Conservation (phyloP, 495 filamentous ascomycete genomes). For the Talaromyces wortmannii region DNA sequence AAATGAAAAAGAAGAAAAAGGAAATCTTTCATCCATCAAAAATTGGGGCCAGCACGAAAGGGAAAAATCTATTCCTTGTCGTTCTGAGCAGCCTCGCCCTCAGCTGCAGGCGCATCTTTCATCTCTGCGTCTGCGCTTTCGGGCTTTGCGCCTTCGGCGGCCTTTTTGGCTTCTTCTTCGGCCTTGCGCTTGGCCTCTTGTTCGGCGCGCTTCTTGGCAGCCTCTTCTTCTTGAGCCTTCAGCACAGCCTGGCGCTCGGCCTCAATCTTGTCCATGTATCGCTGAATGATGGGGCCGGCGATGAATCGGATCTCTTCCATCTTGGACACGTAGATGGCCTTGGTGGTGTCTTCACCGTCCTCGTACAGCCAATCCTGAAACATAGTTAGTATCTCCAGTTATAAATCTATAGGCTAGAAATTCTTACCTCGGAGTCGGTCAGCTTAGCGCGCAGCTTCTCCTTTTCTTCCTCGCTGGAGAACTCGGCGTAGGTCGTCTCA, state of each 20-base stretch:
- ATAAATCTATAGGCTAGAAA: slow-evolving; percentile 3
- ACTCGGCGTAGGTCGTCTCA: slow-evolving; percentile 80
- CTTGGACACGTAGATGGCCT: slow-evolving; percentile 88
- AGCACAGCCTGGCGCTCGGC: slow-evolving; percentile 74
- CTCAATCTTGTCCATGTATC: slow-evolving; percentile 91
- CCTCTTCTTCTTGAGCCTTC: slow-evolving; percentile 73
- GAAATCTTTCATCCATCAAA: slow-evolving; percentile 16
- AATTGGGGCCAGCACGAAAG: neutral
- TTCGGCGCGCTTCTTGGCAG: slow-evolving; percentile 72
- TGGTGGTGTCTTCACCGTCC: slow-evolving; percentile 91
- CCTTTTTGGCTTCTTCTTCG: slow-evolving; percentile 46
- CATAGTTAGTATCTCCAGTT: slow-evolving; percentile 3
- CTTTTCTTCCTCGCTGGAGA: slow-evolving; percentile 91
- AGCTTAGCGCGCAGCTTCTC: slow-evolving; percentile 73
- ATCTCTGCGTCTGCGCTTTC: slow-evolving; percentile 47
- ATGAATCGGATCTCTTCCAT: slow-evolving; percentile 91
- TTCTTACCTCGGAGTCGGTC: slow-evolving; percentile 70
- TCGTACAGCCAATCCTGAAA: slow-evolving; percentile 97
- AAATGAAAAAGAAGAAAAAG: neutral
- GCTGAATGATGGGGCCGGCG: slow-evolving; percentile 86
- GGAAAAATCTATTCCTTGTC: slow-evolving; percentile 29
- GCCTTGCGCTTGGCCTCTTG: slow-evolving; percentile 55
- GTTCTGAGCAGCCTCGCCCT: slow-evolving; percentile 29
- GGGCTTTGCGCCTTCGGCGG: slow-evolving; percentile 32
- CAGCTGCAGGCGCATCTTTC: slow-evolving; percentile 38